Base-by-base conservation (phyloP, 192 early-diverging fungal genomes). In the Allomyces macrogynus region DNA sequence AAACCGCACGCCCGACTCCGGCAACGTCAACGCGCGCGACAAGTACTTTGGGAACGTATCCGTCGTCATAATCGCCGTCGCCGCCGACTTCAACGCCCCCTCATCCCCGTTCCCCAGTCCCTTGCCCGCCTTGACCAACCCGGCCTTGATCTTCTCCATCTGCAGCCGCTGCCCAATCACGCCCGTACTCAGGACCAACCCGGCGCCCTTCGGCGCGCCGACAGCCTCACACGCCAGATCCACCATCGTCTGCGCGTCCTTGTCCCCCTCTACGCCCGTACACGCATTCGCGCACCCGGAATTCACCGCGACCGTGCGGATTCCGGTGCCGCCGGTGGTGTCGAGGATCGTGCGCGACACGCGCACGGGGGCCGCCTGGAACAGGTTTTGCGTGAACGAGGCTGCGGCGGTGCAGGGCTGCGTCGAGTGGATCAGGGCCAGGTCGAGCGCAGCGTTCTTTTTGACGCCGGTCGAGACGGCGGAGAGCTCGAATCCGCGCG, bases 251-350 rank as follows among this genome's bases (percentile, higher is more conserved):
- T 74, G 76, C 0, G 95, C 92, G 68, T 98, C 84, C 32, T 75
- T 72, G 4, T 93, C 66, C 5, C 95, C 95, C 68, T 85, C 71
- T 0, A 83, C 77, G 10, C 95, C 95, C 0, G 95, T 98, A 18
- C 93, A 93, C 1, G 95, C 95, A 70, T 98, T 98, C 20, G 95
- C 95, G 73, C 91, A 93, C 0, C 93, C 92, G 14, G 90, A 89
- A 72, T 97, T 95, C 23, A 85, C 81, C 8, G 93, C 78, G 4
- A 92, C 74, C 1, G 72, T 74, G 20, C 69, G 69, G 20, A 83
- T 66, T 3, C 77, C 76, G 27, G 68, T 71, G 61, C 72, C 75
- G 14, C 70, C 67, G 10, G 78, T 78, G 14, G 69, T 64, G 22
- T 78, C 63, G n/a, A 94, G 67, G 10, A 89, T 70, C 12, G 76